Evolutionary conservation across 179 eudicot species (phyloP), one percentile per base, ranked within the genome.

Genomic region (Silene coronaria): DNA sequence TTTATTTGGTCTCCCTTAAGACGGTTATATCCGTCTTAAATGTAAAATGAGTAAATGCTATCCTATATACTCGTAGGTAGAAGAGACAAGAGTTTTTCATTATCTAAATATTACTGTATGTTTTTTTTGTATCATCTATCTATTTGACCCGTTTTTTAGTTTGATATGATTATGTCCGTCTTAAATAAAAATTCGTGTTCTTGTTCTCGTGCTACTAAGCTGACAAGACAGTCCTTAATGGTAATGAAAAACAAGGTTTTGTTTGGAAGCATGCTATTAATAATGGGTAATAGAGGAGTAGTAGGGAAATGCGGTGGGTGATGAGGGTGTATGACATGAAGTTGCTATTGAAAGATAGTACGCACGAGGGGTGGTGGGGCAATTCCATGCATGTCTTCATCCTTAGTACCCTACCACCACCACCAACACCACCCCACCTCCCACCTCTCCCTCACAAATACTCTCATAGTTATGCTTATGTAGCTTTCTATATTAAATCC

Each of bases 261-360:
- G 85, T 85, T 90, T 83, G 90, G 88, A 76, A 70, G 91, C 94
- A 87, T 91, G 90, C 89, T 62, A 85, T 80, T 87, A 87, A 91
- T 88, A 80, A 88, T 90, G 88, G 76, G 63, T 79, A 84, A 88
- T 84, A 77, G 83, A 55, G 73, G 65, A 65, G 73, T 19, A 5
- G 63, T 51, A 42, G 30, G 68, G 16, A 27, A 72, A 48, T 64
- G 77, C 24, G 42, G 45, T 75, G 21, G 76, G 30, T 70, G 83
- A 3, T 34, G 63, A 63, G 26, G 30, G 75, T 26, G 48, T 27
- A 67, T 61, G 66, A 75, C 48, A 63, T 17, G 51, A 76, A 51
- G 74, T 82, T 82, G 81, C 81, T 84, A 80, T 77, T 77, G 82
- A 83, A 80, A 82, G 85, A 85, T 79, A 85, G 84, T 77, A 81